These are phyloP conservation scores for Pascua guehoae DNA, from an alignment of 1,284 basidiomycete species.

Conservation along the genomic window DNA sequence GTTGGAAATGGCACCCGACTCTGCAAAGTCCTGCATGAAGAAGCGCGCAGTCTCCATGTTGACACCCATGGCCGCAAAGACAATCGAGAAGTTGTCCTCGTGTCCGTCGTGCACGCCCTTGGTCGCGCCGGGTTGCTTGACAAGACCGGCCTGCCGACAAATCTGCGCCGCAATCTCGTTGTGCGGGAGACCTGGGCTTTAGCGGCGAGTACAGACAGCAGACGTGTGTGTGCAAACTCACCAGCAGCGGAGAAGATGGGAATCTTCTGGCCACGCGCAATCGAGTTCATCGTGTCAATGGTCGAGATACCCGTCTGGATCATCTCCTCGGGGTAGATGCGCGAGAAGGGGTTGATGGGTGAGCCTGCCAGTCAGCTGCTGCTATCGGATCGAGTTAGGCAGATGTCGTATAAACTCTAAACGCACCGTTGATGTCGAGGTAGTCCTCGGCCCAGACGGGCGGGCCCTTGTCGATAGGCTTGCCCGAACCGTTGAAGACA, in stretches of 20 bases:
- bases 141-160: slow-evolving; percentile 96
- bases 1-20: slow-evolving; percentile 95
- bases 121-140: slow-evolving; percentile 73
- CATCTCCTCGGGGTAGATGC: slow-evolving; percentile 99
- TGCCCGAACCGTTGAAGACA: slow-evolving; percentile 98
- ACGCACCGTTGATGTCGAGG: slow-evolving; percentile 93
- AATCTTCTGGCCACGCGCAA: slow-evolving; percentile 99
- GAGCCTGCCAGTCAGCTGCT: slow-evolving; percentile 62
- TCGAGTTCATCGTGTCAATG: slow-evolving; percentile 98
- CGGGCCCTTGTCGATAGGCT: slow-evolving; percentile 96
- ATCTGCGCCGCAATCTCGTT: slow-evolving; percentile 99
- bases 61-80: slow-evolving; percentile 99
- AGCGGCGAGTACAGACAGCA: neutral
- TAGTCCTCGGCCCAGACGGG: slow-evolving; percentile 99
- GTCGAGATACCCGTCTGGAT: slow-evolving; percentile 99
- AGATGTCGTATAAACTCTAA: too few relatives aligned
- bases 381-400: slow-evolving; percentile 1
- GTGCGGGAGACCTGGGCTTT: slow-evolving; percentile 76
- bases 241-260: slow-evolving; percentile 96
- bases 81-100: slow-evolving; percentile 99
- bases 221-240: slow-evolving; percentile 12
- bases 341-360: slow-evolving; percentile 97
- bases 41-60: slow-evolving; percentile 99
- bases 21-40: slow-evolving; percentile 99
- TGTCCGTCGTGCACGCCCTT: slow-evolving; percentile 98